Conservation (phyloP, 352 stramenopile species). For the Nothophytophthora sp. region DNA sequence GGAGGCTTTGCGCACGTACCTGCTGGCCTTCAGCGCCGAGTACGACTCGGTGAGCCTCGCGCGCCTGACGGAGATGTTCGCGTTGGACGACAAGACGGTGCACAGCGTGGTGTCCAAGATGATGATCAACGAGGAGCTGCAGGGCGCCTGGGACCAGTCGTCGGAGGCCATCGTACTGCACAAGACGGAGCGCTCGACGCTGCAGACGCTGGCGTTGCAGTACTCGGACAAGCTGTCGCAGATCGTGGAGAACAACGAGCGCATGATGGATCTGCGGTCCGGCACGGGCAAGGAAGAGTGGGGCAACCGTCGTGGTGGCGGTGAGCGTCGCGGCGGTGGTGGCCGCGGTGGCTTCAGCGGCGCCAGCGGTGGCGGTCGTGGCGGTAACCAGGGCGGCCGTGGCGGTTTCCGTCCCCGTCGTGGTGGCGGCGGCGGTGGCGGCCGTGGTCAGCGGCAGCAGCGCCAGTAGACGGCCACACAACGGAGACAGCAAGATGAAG, state of each 20-base stretch:
- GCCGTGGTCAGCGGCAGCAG: constrained; percentile 38
- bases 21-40: constrained; percentile 95
- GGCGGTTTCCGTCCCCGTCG: constrained; percentile 46
- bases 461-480: constrained; percentile 38
- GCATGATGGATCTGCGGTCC: constrained; percentile 85
- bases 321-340: constrained; percentile 39
- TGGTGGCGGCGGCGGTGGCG: constrained; percentile 37
- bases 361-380: constrained; percentile 34
- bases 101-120: constrained; percentile 99
- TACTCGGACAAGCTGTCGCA: constrained; percentile 94
- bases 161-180: constrained; percentile 97
- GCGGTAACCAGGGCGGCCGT: constrained; percentile 53
- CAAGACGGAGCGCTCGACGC: constrained; percentile 92
- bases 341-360: constrained; percentile 36
- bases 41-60: constrained; percentile 96
- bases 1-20: constrained; percentile 96
- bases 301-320: constrained; percentile 46
- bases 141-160: constrained; percentile 97
- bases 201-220: constrained; percentile 96
- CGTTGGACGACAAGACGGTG: constrained; percentile 95
- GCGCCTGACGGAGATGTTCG: constrained; percentile 98
- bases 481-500: constrained; percentile 9
- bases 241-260: constrained; percentile 91
- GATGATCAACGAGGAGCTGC: constrained; percentile 99
- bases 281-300: constrained; percentile 70